Conservation (phyloP, 2,329 filamentous ascomycete genomes). For the Drechmeria coniospora region DNA sequence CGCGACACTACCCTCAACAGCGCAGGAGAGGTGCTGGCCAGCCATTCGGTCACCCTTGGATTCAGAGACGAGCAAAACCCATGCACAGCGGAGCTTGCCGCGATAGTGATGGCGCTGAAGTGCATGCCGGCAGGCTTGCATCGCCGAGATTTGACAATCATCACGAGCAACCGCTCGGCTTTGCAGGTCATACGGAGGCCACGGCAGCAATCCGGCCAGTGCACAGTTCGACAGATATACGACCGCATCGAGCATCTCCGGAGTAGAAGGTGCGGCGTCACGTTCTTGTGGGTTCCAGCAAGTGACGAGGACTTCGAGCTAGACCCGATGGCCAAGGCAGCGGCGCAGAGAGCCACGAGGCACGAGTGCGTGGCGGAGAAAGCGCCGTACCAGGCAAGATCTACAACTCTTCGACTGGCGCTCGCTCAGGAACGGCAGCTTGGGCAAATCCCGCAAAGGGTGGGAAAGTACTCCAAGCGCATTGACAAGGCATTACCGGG, state of each 20-base stretch:
- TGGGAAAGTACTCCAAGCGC: conserved; percentile 4
- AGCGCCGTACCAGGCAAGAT: conserved; percentile 1
- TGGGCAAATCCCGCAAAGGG: conserved; percentile 1
- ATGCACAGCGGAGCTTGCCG: conserved; percentile 6
- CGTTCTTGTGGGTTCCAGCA: conserved; percentile 3
- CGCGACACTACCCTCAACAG: background rate
- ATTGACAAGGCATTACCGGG: conserved; percentile 4
- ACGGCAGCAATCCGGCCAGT: conserved; percentile 5
- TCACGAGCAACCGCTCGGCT: conserved; percentile 4
- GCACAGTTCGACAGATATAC: conserved; percentile 4
- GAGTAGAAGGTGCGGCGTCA: conserved; percentile 1
- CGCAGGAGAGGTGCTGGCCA: conserved; percentile 2
- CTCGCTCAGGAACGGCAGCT: background rate
- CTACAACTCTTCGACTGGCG: conserved; percentile 1
- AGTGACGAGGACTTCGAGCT: conserved; percentile 1
- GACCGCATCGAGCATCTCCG: conserved; percentile 1
- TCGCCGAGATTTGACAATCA: conserved; percentile 3
- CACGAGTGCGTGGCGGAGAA: background rate
- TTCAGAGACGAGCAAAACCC: conserved; percentile 6
- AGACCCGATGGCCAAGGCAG: conserved; percentile 1
- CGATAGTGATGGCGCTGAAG: conserved; percentile 4
- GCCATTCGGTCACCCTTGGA: conserved; percentile 5
- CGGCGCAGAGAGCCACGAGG: conserved; percentile 1
- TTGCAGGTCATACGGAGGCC: conserved; percentile 5
- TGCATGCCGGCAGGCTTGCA: conserved; percentile 4